Evolutionary conservation across 2,329 filamentous ascomycete species (phyloP), one percentile per base, ranked within the genome.

Genomic region (Talaromyces sp.): DNA sequence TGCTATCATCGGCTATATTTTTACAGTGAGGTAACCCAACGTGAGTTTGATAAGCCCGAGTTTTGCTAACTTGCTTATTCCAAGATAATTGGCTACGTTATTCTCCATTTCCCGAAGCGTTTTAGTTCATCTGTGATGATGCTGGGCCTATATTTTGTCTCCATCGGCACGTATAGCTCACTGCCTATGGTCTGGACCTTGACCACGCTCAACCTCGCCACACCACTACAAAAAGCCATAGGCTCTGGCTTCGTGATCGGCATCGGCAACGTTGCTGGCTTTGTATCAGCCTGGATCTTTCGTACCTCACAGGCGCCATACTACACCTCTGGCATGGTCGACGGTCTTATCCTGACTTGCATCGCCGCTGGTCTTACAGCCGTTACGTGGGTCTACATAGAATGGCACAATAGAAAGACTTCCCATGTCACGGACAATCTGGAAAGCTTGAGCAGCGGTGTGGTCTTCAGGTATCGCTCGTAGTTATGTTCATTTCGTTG

Each of bases 161-260:
- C 52, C 6, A 54, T 54, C 28, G 52, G 52, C 39, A 54, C 52
- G 8, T 54, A 45, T n/a, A 45, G 25, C 28, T 54, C 52, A 8
- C 52, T 54, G 1, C 52, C 52, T 8, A 54, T 54, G 52, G 52
- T 54, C 5, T 54, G 52, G 52, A 54, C 52, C 3, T 17, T 54
- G 39, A 54, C 52, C 15, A 33, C 52, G 5, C 39, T 54, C 17
- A 54, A 54, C 19, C 39, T 54, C 1, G 52, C 52, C 13, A 54
- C 52, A 6, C 52, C 52, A 15, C 22, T 54, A 3, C 52, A 54
- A 36, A 54, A 54, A 10, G 52, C 52, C 19, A 54, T 54, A 7
- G 52, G 52, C 8, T 54, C 52, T 1, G 52, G 52, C 11, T 54
- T 54, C 31, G 52, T 54, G 2, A 54, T 54, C 11, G 52, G 52